phyloP scores from a whole-genome alignment of 2,329 filamentous ascomycete species.

The Neoarthrinium moseri region DNA sequence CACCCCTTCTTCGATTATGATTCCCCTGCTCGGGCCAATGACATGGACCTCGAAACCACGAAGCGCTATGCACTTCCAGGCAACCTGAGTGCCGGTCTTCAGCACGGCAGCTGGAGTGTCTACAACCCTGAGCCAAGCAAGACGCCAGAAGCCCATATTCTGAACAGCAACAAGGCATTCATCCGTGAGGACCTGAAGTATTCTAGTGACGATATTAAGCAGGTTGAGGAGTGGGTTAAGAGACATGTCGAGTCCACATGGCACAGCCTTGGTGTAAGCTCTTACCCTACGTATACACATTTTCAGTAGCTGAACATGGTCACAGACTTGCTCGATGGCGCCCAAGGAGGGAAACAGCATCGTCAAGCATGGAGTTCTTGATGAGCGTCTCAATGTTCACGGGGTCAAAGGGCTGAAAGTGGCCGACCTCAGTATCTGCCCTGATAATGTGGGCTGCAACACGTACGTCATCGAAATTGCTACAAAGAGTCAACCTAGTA shows the following conservation, averaged over 20 bases:
- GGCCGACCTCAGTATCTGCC: constrained; percentile 73
- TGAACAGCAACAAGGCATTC: constrained; percentile 65
- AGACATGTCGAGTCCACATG: constrained; percentile 75
- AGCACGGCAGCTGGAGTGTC: constrained; percentile 70
- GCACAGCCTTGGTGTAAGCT: constrained; percentile 57
- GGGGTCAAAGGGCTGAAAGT: constrained; percentile 77
- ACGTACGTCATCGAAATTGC: constrained; percentile 54
- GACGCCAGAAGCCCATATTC: constrained; percentile 39
- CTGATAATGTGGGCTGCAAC: constrained; percentile 74
- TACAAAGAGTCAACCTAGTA: too few species aligned
- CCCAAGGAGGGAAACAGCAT: constrained; percentile 75
- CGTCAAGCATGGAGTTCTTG: constrained; percentile 76
- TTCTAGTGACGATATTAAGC: constrained; percentile 58
- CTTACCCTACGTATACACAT: neutral
- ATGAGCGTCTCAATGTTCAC: constrained; percentile 76
- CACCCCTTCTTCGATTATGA: constrained; percentile 74
- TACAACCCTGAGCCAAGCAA: constrained; percentile 55
- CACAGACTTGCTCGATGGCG: constrained; percentile 71
- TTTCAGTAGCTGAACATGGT: neutral
- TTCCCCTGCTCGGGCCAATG: constrained; percentile 66
- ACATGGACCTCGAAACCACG: constrained; percentile 74
- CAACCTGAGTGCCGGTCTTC: constrained; percentile 69
- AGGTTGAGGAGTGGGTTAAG: constrained; percentile 69
- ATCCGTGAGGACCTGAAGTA: constrained; percentile 67
- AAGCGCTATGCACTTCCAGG: constrained; percentile 73